Evolutionary conservation across 2,329 filamentous ascomycete species (phyloP).

Genomic region (Monosporascus sp.): DNA sequence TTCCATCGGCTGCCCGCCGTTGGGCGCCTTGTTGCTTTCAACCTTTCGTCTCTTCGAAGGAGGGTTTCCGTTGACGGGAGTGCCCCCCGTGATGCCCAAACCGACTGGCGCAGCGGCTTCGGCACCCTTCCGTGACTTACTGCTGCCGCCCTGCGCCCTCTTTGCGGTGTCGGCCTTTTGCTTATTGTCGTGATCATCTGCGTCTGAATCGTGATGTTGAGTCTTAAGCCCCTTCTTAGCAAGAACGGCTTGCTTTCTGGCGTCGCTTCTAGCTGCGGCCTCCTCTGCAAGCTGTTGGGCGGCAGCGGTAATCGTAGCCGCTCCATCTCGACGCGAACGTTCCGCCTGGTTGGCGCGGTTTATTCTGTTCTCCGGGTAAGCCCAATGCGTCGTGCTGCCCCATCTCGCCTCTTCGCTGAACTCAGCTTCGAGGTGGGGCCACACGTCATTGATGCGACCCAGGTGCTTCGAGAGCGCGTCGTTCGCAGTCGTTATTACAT

Average conservation of each 20-base stretch:
- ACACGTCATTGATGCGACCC: constrained; percentile 78
- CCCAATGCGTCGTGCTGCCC: constrained; percentile 91
- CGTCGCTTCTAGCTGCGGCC: constrained; percentile 77
- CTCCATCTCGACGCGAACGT: constrained; percentile 72
- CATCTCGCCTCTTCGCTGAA: constrained; percentile 93
- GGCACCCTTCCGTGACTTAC: constrained; percentile 59
- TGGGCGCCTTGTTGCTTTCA: constrained; percentile 65
- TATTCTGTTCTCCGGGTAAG: constrained; percentile 80
- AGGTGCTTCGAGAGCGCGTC: constrained; percentile 84
- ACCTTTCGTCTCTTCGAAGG: constrained; percentile 75
- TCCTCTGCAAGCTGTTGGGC: constrained; percentile 76
- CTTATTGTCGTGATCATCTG: constrained; percentile 59
- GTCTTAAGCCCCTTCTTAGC: constrained; percentile 68
- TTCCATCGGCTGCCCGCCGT: constrained; percentile 53
- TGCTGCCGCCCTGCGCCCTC: constrained; percentile 50
- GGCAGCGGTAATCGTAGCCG: constrained; percentile 70
- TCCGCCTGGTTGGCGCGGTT: constrained; percentile 62
- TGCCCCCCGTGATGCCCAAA: constrained; percentile 59
- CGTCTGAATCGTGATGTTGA: constrained; percentile 71
- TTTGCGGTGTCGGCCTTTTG: constrained; percentile 51
- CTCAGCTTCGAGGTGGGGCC: constrained; percentile 79
- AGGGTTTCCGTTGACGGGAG: constrained; percentile 44
- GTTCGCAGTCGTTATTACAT: constrained; percentile 89
- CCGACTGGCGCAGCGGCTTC: constrained; percentile 51
- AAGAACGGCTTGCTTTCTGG: constrained; percentile 74